Base-by-base conservation (phyloP, 2,329 filamentous ascomycete species). In the Talaromyces albobiverticillius region DNA sequence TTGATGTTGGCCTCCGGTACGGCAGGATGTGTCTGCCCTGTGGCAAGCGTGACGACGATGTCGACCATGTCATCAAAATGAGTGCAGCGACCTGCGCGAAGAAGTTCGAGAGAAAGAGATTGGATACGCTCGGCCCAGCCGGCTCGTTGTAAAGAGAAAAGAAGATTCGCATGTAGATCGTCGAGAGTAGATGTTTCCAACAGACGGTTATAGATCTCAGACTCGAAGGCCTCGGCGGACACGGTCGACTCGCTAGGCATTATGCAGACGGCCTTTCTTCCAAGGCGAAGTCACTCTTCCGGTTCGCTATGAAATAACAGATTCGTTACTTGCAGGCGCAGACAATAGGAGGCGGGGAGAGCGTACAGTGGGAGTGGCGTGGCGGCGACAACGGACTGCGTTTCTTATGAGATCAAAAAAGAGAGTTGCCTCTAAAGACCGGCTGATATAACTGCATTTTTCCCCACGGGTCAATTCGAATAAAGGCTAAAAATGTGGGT, bases 111-210 rank as follows among this genome's bases (percentile, higher is more conserved):
- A 16, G 82, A 75, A 57, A 85, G 78, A 45, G 71, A 71, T 54
- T 78, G 78, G 56, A 86, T 73, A 25, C 74, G 74, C 61, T 82
- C 76, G 40, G 79, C 79, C 82, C 82, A 86, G 60, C 82, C 82
- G n/a, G 73, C 69, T 51, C 79, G 75, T 61, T 82, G 78, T 10
- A 85, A 75, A 20, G 78, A 76, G 62, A 82, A 76, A 55, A 78
- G 73, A 23, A 86, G 74, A 1, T 76, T 74, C 34, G 71, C 62
- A 62, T 84, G 81, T 41, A 86, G 80, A 62, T 78, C 77, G 53
- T 55, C 53, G 41, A 55, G 53, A 41, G 48, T 46, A 14, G 53
- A 55, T n/a, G 53, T 51, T 23, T 55, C 53, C n/a, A 46, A 22
- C 14, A 55, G 53, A 22, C 46, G 36, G 32, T 55, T 51, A 43